Evolutionary conservation across 495 filamentous ascomycete genomes (phyloP).

Genomic region (Podospora conica): DNA sequence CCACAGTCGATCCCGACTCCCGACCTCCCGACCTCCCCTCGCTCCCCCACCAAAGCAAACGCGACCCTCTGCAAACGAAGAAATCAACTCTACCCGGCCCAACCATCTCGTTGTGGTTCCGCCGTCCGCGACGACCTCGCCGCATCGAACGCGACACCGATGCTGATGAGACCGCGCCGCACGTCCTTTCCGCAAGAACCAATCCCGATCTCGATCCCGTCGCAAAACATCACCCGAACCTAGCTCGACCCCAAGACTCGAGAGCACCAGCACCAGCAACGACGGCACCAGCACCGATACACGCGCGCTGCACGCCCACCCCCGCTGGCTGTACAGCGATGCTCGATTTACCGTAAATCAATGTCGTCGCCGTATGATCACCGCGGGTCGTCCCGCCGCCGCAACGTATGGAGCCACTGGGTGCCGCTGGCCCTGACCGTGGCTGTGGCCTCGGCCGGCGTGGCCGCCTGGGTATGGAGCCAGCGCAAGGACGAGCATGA

Average conservation of each 20-base stretch:
- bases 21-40: not conserved
- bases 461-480: slow-evolving; percentile 90
- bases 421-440: slow-evolving; percentile 77
- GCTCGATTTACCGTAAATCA: slow-evolving; percentile 47
- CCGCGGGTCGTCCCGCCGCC: slow-evolving; percentile 56
- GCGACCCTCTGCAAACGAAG: not conserved
- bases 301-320: not conserved
- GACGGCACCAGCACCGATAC: not conserved
- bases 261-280: not conserved
- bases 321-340: slow-evolving; percentile 20
- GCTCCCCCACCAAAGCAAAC: not conserved
- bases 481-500: slow-evolving; percentile 59
- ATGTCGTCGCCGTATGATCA: slow-evolving; percentile 77
- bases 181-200: not conserved
- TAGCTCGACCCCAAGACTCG: not conserved
- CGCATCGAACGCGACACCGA: not conserved
- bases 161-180: slow-evolving; percentile 1
- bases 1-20: not conserved
- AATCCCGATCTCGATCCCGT: not conserved
- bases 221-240: slow-evolving; percentile 1
- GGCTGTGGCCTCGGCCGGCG: slow-evolving; percentile 73
- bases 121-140: not conserved
- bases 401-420: slow-evolving; percentile 74
- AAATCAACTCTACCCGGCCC: not conserved
- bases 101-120: not conserved